Base-by-base conservation (phyloP, 148 eudicot genomes). In the Arbutus unedo region DNA sequence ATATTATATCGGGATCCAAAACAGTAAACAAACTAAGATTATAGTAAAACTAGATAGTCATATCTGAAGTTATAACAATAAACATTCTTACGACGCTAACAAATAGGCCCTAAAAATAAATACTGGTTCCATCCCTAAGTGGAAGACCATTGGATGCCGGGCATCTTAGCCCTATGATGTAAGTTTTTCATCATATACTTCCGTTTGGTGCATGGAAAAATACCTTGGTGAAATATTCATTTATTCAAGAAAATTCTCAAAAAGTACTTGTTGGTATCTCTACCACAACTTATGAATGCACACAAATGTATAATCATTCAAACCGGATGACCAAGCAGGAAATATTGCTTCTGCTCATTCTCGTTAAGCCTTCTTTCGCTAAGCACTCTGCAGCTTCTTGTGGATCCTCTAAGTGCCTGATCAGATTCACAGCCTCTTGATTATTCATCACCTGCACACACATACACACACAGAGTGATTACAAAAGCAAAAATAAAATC, bases 361-460 rank as follows among this genome's bases (percentile, higher is more conserved):
- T 88, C 70, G 71, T 76, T 38, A 87, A 78, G 60, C 93, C 95
- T 85, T 93, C 97, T 84, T 86, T 89, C 64, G 97, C 90, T 73
- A 93, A 87, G 82, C 95, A 90, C 83, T 92, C 87, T 5, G 97
- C 95, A 38, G 95, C 97, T 83, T 89, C 91, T 59, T 92, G 89
- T 38, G 97, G 91, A 84, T 92, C 91, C 77, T 92, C 94, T 31
- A 91, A 87, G 89, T 93, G 97, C 86, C 92, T 92, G 74, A 93
- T 91, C 56, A 93, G 93, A 82, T 91, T 91, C 82, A 92, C 97
- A 51, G 93, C 97, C 85, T 93, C 95, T 84, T 91, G 93, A 81
- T 88, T 86, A 85, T 85, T 86, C 95, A 93, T 92, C 41, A 92
- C 95, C 97, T 93, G 81, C 41, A 31, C 38, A 31, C 38, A 31